These are phyloP conservation scores for Leucosporidium creatinivorum DNA, from an alignment of 768 basidiomycete genomes.

Conservation along the genomic window DNA sequence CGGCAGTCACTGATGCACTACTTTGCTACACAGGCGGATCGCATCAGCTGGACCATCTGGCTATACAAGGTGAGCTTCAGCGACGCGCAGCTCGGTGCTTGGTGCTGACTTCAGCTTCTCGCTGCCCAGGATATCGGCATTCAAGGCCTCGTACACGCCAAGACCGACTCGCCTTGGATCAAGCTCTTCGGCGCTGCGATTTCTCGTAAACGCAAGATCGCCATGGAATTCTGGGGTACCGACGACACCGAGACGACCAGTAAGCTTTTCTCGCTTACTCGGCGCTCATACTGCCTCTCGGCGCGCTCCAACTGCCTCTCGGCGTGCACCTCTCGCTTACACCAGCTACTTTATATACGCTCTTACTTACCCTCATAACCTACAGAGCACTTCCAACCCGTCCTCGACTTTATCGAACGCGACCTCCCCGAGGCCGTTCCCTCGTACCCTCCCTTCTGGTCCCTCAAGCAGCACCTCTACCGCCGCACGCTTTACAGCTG, in stretches of 20 bases:
- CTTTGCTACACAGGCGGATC: conserved; percentile 49
- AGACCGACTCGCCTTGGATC: conserved; percentile 64
- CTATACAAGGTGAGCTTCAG: conserved; percentile 53
- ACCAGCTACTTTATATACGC: no score
- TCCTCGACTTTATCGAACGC: neutral
- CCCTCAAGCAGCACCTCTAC: conserved; percentile 2
- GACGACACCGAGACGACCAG: conserved; percentile 45
- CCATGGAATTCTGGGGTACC: conserved; percentile 70
- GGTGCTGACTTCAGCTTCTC: neutral
- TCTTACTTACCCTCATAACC: neutral
- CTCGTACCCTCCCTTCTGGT: conserved; percentile 1
- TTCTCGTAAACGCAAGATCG: conserved; percentile 70
- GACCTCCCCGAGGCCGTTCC: neutral
- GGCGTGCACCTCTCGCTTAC: no score
- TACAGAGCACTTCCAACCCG: neutral
- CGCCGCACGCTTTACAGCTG: neutral
- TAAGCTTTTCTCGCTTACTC: neutral
- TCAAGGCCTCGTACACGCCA: conserved; percentile 73
- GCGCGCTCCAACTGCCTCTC: no score
- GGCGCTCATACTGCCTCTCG: no score
- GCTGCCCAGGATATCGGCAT: conserved; percentile 41
- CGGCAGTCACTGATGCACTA: no score
- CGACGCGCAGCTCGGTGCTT: neutral
- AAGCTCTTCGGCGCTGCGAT: conserved; percentile 49
- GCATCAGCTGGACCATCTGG: conserved; percentile 67